Evolutionary conservation across 176 grass and related monocot species (phyloP), one percentile per base, ranked within the genome.

Genomic region (Paspalum vaginatum): DNA sequence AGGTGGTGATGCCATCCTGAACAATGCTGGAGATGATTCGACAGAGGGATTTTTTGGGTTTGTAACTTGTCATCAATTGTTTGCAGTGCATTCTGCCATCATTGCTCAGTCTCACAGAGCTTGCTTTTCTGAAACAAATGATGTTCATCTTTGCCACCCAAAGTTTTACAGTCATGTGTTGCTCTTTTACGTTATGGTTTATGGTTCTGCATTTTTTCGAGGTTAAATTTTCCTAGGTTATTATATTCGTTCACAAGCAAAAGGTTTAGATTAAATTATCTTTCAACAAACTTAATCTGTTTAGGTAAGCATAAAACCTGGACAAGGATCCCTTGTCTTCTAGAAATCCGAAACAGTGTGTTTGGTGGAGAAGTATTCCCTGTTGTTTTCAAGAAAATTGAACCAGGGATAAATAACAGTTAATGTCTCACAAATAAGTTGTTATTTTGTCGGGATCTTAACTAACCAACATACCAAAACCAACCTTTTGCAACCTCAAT

Each of bases 1-100:
- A 56, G 95, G 92, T 52, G 92, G 85, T 74, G 90, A 98, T 86
- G 90, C 84, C 66, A 94, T 94, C 77, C 74, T 98, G 72, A 94
- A 93, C 79, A 98, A 94, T 89, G 95, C 90, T 73, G 92, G 95
- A 70, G 77, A 58, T 53, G 86, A 93, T 88, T 98, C 90, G 0
- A 93, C 92, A 5, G 86, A 95, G 75, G 90, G 84, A 6, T 91
- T 95, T 82, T 95, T 82, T 3, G 88, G 90, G 92, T 95, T 73
- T 61, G 84, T 89, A 70, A 13, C 71, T 20, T 87, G 0, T 57
- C 64, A 8, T 53, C 57, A 22, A 61, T 75, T 62, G 17, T 70
- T 61, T 50, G 14, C 22, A 45, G 41, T 27, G 50, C 74, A 60
- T 39, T 72, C 13, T 83, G 39, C 39, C 25, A 38, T 37, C 40